Percentiles rank a stretch among this genome's conserved stretches.
Evolutionary conservation across 495 filamentous ascomycete species (phyloP).

Genomic region (Aspergillus nidulans): DNA sequence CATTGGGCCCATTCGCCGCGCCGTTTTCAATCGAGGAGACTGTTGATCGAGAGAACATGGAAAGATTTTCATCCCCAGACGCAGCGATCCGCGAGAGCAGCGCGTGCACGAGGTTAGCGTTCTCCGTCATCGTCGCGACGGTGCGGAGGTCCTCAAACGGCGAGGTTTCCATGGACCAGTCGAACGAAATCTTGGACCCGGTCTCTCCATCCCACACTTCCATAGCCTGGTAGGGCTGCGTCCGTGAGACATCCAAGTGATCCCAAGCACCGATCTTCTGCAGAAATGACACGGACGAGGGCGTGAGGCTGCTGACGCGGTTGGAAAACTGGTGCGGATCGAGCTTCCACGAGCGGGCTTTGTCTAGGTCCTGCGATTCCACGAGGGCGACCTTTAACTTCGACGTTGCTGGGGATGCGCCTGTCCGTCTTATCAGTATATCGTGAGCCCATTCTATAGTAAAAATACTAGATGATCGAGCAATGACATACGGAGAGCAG

Average conservation of each 20-base stretch:
- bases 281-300: constrained; percentile 68
- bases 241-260: constrained; percentile 62
- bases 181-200: constrained; percentile 81
- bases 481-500: constrained; percentile 68
- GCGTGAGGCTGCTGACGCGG: constrained; percentile 90
- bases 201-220: constrained; percentile 94
- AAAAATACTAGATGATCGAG: background rate
- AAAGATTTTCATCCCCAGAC: constrained; percentile 55
- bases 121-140: constrained; percentile 97
- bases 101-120: constrained; percentile 76
- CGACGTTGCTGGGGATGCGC: constrained; percentile 66
- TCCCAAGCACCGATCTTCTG: constrained; percentile 81
- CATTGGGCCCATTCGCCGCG: constrained; percentile 45
- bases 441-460: background rate
- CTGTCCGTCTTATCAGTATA: constrained; percentile 24
- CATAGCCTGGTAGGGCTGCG: constrained; percentile 90
- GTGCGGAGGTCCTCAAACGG: constrained; percentile 48
- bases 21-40: constrained; percentile 78
- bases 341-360: constrained; percentile 59
- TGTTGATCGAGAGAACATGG: constrained; percentile 66
- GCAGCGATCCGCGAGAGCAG: constrained; percentile 67
- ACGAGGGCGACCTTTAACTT: constrained; percentile 81
- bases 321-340: constrained; percentile 75
- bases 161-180: constrained; percentile 55
- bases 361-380: constrained; percentile 77